Evolutionary conservation across 2,329 filamentous ascomycete species (phyloP).

Genomic region (Fusarium buharicum): DNA sequence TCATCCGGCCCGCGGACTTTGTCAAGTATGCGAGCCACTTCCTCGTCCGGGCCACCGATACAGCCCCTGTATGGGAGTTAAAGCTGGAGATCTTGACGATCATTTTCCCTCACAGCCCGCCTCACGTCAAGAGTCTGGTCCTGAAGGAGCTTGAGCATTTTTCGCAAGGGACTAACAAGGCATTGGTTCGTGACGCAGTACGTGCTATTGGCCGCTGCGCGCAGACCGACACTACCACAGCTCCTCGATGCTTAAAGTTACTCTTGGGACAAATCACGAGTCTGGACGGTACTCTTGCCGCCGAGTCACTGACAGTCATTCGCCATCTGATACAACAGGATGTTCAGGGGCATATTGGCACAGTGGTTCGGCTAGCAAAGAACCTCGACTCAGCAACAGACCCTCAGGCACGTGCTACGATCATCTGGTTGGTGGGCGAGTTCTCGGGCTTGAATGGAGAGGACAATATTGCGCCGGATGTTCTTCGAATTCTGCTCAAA

Average conservation of each 20-base stretch:
- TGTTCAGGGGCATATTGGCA: slow-evolving; percentile 80
- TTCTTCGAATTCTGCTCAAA: slow-evolving; percentile 86
- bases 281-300: slow-evolving; percentile 85
- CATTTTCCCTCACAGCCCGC: slow-evolving; percentile 84
- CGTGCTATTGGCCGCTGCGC: slow-evolving; percentile 94
- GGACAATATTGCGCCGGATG: slow-evolving; percentile 92
- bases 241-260: slow-evolving; percentile 82
- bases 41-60: slow-evolving; percentile 81
- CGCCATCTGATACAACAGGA: slow-evolving; percentile 95
- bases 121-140: slow-evolving; percentile 83
- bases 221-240: slow-evolving; percentile 76
- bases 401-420: slow-evolving; percentile 88
- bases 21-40: slow-evolving; percentile 91
- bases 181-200: slow-evolving; percentile 87
- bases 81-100: slow-evolving; percentile 93
- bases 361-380: slow-evolving; percentile 88
- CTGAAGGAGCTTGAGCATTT: slow-evolving; percentile 96
- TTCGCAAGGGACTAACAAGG: slow-evolving; percentile 76
- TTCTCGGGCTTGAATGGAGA: slow-evolving; percentile 83
- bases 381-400: slow-evolving; percentile 90
- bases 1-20: slow-evolving; percentile 80
- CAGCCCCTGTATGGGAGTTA: slow-evolving; percentile 84
- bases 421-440: slow-evolving; percentile 97
- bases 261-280: slow-evolving; percentile 89
- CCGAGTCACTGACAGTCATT: slow-evolving; percentile 93